These are phyloP conservation scores for Arabidopsis suecica DNA, from an alignment of 345 rosid species.

Conservation along the genomic window DNA sequence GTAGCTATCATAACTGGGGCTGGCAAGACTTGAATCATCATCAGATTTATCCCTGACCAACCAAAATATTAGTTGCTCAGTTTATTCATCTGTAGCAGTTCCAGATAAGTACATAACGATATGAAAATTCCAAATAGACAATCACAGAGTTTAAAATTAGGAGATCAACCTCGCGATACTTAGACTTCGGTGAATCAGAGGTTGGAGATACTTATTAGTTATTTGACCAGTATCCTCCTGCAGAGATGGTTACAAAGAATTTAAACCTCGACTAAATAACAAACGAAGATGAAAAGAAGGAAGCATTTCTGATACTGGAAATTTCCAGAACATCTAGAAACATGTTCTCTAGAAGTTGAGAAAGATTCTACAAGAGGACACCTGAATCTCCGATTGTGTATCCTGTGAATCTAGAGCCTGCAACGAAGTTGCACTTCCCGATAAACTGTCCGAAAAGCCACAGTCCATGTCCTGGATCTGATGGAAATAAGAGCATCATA, in stretches of 20 bases:
- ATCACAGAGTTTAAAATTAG: constrained; percentile 7
- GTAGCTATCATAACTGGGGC: constrained; percentile 54
- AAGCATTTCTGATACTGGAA: constrained; percentile 13
- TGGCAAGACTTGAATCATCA: constrained; percentile 68
- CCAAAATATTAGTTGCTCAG: constrained; percentile 31
- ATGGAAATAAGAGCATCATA: constrained; percentile 32
- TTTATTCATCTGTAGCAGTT: constrained; percentile 28
- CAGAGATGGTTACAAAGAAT: constrained; percentile 42
- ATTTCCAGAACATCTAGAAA: constrained; percentile 12
- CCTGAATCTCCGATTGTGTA: constrained; percentile 51
- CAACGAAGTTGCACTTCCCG: constrained; percentile 62
- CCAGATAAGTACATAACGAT: constrained; percentile 12
- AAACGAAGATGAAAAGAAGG: constrained; percentile 14
- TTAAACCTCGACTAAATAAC: constrained; percentile 26
- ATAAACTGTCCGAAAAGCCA: constrained; percentile 54
- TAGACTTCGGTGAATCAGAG: constrained; percentile 47
- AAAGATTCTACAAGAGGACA: constrained; percentile 33
- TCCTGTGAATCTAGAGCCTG: constrained; percentile 58
- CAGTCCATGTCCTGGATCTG: constrained; percentile 92
- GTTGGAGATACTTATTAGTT: constrained; percentile 48
- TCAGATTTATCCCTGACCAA: constrained; percentile 69
- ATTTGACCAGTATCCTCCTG: constrained; percentile 61
- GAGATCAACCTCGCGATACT: constrained; percentile 56
- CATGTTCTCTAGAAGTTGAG: constrained; percentile 14
- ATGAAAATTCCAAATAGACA: not conserved